Evolutionary conservation across 495 filamentous ascomycete genomes (phyloP), one percentile per base, ranked within the genome.

Genomic region (Amphirosellinia nigrospora): DNA sequence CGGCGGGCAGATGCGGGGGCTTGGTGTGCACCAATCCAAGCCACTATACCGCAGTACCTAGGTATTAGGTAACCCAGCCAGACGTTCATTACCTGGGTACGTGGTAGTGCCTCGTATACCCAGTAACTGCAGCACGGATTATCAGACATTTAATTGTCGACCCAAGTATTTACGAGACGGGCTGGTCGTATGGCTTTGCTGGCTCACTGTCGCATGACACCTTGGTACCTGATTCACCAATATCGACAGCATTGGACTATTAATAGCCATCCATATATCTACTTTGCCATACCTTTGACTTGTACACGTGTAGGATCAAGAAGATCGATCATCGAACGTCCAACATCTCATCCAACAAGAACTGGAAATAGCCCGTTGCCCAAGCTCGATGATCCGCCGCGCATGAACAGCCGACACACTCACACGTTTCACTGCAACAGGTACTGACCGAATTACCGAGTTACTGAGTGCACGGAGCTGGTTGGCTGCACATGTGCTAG

Each of bases 361-460:
- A 45, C 26, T 30, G 23, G 30, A 34, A 28, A 23, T 26, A 34
- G 43, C 45, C 32, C 41, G 50, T 56, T 50, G 56, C 30, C 56
- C 43, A 52, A 62, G 30, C 55, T 52, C 43, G 21, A 30, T 23
- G 56, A 38, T 52, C 67, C 34, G 59, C 48, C 11, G 30, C 46
- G 68, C 68, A 64, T 70, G 59, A 62, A 56, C n/a, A 43, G 13
- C 59, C 43, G 38, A 56, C 46, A 36, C 55, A 61, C 58, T 50
- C 58, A 23, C 67, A 38, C 46, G 30, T 53, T 39, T 55, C 67
- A 41, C 30, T 30, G 28, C 41, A 34, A 21, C 39, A 30, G 50
- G 26, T 5, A 52, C 43, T 13, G 43, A 23, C 45, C 23, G 45
- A 23, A 3, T 19, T 0, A 45, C 43, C 16, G 43, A n/a, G 60